Evolutionary conservation across 1,284 basidiomycete species (phyloP).

Genomic region (Ustilago bromivora): DNA sequence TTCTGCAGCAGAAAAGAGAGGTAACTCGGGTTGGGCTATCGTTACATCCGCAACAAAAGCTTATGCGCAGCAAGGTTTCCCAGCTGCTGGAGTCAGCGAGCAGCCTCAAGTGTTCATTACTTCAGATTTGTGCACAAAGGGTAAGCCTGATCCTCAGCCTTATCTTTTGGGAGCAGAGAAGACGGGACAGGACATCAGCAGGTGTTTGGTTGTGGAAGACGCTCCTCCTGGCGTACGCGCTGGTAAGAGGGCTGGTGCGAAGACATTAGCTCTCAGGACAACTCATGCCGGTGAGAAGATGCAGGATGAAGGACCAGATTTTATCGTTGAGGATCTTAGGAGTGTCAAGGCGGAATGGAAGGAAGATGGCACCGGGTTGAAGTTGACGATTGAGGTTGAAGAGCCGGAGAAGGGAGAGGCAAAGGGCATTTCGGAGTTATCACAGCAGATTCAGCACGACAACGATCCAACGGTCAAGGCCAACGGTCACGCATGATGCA

Average conservation of each 20-base stretch:
- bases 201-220: conserved; percentile 67
- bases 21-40: conserved; percentile 67
- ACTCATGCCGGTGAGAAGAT: conserved; percentile 64
- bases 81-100: conserved; percentile 41
- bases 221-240: conserved; percentile 65
- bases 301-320: conserved; percentile 62
- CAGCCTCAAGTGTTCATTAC: conserved; percentile 63
- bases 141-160: conserved; percentile 68
- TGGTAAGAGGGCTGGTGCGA: conserved; percentile 63
- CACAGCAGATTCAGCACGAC: conserved; percentile 36
- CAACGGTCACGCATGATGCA: conserved; percentile 16
- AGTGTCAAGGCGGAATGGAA: conserved; percentile 64
- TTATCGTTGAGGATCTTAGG: conserved; percentile 62
- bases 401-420: conserved; percentile 48
- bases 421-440: conserved; percentile 42
- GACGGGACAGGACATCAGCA: conserved; percentile 44
- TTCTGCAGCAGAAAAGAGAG: conserved; percentile 1
- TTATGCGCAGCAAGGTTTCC: conserved; percentile 65
- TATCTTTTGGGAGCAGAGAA: conserved; percentile 65
- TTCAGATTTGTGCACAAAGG: conserved; percentile 59
- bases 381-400: conserved; percentile 59
- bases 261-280: conserved; percentile 62
- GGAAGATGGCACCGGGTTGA: conserved; percentile 44
- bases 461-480: conserved; percentile 33
- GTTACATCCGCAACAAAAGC: conserved; percentile 68